phyloP scores from a whole-genome alignment of 1,139 yeast species.

The Taphrina communis region DNA sequence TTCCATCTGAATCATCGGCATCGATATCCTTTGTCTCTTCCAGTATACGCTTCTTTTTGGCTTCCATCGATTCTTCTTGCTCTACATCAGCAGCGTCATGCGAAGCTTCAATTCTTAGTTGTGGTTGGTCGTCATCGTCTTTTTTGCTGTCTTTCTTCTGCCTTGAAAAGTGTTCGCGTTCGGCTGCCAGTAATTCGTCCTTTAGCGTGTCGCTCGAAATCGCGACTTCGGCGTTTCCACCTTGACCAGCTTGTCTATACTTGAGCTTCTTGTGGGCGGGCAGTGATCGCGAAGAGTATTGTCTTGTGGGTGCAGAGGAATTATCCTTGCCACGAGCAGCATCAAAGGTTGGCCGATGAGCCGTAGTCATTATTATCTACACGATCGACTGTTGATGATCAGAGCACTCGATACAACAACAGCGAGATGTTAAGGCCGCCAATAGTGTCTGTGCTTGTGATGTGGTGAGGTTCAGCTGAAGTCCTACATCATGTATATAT shows the following conservation, averaged over 20 bases:
- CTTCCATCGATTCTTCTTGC: conserved; percentile 40
- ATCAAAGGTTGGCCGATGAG: conserved; percentile 70
- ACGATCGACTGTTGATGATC: background rate
- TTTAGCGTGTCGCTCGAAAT: conserved; percentile 31
- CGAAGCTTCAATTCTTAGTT: conserved; percentile 32
- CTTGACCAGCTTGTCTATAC: conserved; percentile 56
- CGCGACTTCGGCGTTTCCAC: conserved; percentile 46
- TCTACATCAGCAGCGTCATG: background rate
- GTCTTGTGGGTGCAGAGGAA: conserved; percentile 52
- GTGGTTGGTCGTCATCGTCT: conserved; percentile 40
- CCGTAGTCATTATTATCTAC: conserved; percentile 27
- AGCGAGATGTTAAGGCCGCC: too few species aligned
- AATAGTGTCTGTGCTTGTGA: too few species aligned
- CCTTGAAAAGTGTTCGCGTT: conserved; percentile 39
- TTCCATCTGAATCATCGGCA: conserved; percentile 46
- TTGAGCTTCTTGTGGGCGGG: conserved; percentile 77
- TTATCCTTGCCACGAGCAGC: conserved; percentile 75
- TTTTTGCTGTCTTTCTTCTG: conserved; percentile 39
- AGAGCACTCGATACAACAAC: too few species aligned
- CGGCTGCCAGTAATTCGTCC: conserved; percentile 44
- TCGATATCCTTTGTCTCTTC: conserved; percentile 47
- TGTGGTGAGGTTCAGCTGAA: too few species aligned
- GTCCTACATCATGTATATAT: too few species aligned
- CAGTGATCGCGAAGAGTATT: conserved; percentile 71
- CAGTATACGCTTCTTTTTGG: conserved; percentile 43